Evolutionary conservation across 2,329 filamentous ascomycete species (phyloP), one percentile per base, ranked within the genome.

Genomic region (Fusarium clavum): DNA sequence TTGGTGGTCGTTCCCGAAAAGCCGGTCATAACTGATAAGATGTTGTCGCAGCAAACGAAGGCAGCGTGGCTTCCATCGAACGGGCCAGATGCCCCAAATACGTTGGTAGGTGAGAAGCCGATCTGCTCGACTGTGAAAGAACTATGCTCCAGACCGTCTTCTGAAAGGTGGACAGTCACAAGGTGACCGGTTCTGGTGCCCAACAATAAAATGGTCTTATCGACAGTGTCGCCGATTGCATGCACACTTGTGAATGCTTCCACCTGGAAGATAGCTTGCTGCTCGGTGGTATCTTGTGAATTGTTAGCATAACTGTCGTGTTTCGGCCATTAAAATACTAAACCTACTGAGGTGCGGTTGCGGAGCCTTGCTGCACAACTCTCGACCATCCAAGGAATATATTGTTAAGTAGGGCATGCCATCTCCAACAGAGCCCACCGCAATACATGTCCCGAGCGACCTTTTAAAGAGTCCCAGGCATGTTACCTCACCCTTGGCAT

Each of bases 181-280:
- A 88, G 75, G 38, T 86, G 81, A 2, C 87, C 87, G 59, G 84
- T 84, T 55, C 86, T 82, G 27, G 85, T 87, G 11, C 87, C 87
- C 11, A 82, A 73, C 7, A 83, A 73, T 3, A 88, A 53, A 16
- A 79, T 73, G 1, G 77, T 71, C 9, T 72, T 74, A 14, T 75
- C 63, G 3, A 55, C 44, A 5, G 65, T 68, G 55, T 80, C 75
- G 4, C 74, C 71, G 10, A 82, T 70, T 43, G 74, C 64, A 30
- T 79, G 78, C 38, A 88, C 79, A 57, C 83, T 86, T 11, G 83
- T 87, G 22, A 87, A 75, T 2, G 84, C 78, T 59, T 86, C 84
- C 43, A 77, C 62, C n/a, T 57, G 58, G 14, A 38, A 48, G 16
- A 63, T 52, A 4, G 52, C 11, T 22, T 63, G 61, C 18, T 30